Base-by-base conservation (phyloP, 2,329 filamentous ascomycete genomes). In the Ampelomyces quisqualis region DNA sequence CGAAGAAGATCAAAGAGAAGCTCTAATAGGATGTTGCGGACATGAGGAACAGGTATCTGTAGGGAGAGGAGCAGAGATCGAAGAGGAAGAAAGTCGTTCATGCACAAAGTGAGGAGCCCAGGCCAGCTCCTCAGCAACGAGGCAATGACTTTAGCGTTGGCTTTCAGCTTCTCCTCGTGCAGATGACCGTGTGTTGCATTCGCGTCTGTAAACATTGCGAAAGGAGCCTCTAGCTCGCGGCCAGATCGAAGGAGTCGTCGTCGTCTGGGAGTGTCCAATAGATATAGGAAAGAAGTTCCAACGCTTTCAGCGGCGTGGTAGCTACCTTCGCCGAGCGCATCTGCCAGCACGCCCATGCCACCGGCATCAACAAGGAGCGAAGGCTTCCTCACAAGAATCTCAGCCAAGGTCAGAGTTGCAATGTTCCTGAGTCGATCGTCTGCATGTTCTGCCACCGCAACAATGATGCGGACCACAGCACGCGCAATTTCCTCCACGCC, bases 241-340 rank as follows among this genome's bases (percentile, higher is more conserved):
- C 91, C 90, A 15, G 89, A 87, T 45, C 86, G 82, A n/a, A 98
- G 73, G 57, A 87, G 93, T 60, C 82, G 85, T 48, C 93, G 81
- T 47, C 84, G 83, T 43, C 84, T 80, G 3, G 93, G 93, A 2
- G 85, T 81, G 66, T 98, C 93, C 33, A 97, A 76, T 3, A 97
- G 78, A 65, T 91, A 94, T 22, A 98, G 76, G 50, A 97, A 90
- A n/a, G 88, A 88, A 2, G 83, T 81, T 2, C 89, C 85, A 43
- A 98, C 71, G 56, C 90, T 94, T 65, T 97, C 90, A 0, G 93
- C 90, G 5, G 91, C 89, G 53, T 91, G 89, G 70, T 97, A 97
- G 6, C 83, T 85, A 11, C 93, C 93, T 66, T 95, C 91, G 0
- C 86, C 84, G 39, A 98, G 78, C 3, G 90, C 89, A 63, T 96